Evolutionary conservation across 108 stramenopile species (phyloP).

Genomic region (Cylindrotheca fusiformis): DNA sequence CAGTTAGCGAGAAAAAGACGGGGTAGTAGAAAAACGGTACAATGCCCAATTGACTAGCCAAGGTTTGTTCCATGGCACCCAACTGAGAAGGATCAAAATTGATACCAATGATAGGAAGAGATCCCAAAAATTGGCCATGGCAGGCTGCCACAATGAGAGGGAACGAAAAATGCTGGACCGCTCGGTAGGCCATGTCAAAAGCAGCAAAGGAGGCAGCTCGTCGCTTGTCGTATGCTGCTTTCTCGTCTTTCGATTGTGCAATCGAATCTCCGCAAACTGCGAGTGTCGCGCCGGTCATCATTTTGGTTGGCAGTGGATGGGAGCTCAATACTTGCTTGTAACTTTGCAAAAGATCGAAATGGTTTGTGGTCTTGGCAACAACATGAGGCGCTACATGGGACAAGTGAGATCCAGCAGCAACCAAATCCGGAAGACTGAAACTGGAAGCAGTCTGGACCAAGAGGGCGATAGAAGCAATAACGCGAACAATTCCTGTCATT

Average conservation of each 20-base stretch:
- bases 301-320: constrained; percentile 67
- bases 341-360: constrained; percentile 19
- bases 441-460: not conserved
- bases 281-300: constrained; percentile 59
- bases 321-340: constrained; percentile 40
- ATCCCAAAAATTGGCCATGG: constrained; percentile 51
- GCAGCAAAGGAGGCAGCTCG: constrained; percentile 60
- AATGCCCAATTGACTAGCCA: constrained; percentile 67
- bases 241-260: constrained; percentile 47
- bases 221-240: constrained; percentile 32
- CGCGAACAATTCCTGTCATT: not conserved
- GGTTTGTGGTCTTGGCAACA: not conserved
- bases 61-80: constrained; percentile 59
- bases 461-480: not conserved
- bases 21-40: constrained; percentile 77
- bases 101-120: not conserved
- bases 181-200: constrained; percentile 69
- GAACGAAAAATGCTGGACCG: constrained; percentile 54
- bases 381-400: not conserved
- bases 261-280: constrained; percentile 61
- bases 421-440: not conserved
- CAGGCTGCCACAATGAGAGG: constrained; percentile 55
- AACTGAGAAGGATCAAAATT: constrained; percentile 20
- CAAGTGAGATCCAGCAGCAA: not conserved
- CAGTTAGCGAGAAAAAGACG: constrained; percentile 59